Conservation (phyloP, 2,329 filamentous ascomycete species). For the Cladosporium sp. region DNA sequence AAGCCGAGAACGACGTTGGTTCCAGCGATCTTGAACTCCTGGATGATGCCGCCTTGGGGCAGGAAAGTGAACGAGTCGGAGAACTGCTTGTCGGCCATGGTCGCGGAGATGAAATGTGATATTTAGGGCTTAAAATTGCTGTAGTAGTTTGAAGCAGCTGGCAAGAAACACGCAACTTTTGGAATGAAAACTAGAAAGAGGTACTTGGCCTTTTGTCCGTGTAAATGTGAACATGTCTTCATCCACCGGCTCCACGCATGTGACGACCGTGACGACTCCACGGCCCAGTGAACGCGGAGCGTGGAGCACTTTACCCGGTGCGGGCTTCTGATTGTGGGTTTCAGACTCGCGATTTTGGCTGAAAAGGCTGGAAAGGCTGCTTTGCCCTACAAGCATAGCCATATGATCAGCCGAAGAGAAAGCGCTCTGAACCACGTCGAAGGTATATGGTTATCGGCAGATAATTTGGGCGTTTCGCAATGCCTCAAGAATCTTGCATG, state of each 20-base stretch:
- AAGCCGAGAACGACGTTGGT: constrained; percentile 90
- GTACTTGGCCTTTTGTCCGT: constrained; percentile 11
- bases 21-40: constrained; percentile 75
- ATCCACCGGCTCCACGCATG: constrained; percentile 16
- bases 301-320: constrained; percentile 7
- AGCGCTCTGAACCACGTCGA: not conserved
- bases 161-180: not conserved
- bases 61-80: constrained; percentile 62
- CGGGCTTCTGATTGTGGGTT: constrained; percentile 2
- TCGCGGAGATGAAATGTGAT: constrained; percentile 2
- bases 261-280: constrained; percentile 11
- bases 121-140: not conserved
- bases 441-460: not conserved
- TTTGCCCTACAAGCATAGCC: not conserved
- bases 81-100: constrained; percentile 28
- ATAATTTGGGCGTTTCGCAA: not conserved
- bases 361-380: not conserved
- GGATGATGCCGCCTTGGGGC: constrained; percentile 75
- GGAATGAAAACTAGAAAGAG: constrained; percentile 2
- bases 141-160: constrained; percentile 1
- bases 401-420: not conserved
- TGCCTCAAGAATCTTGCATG: not conserved
- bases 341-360: constrained; percentile 8
- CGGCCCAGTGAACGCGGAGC: constrained; percentile 10
- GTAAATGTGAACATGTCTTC: constrained; percentile 15